Evolutionary conservation across 2,329 filamentous ascomycete genomes (phyloP).

Genomic region (Purpureocillium lavendulum): DNA sequence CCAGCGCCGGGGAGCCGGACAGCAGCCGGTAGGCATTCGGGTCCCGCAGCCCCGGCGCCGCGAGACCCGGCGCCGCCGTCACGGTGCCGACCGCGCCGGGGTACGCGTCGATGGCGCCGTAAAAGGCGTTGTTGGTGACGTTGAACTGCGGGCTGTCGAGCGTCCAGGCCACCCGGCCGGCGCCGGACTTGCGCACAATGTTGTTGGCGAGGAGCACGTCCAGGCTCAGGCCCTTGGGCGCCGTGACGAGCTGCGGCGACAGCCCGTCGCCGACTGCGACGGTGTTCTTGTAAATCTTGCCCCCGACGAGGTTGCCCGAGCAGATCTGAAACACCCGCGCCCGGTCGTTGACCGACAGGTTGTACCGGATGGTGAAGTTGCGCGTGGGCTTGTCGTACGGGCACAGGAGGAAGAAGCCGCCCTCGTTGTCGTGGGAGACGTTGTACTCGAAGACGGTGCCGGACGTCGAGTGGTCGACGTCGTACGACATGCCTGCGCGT

Average conservation of each 20-base stretch:
- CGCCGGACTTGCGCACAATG: not conserved
- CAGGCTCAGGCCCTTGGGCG: not conserved
- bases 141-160: not conserved
- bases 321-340: conserved; percentile 1
- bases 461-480: conserved; percentile 2
- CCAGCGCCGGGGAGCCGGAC: not conserved
- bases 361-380: conserved; percentile 3
- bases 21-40: not conserved
- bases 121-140: not conserved
- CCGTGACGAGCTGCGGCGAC: not conserved
- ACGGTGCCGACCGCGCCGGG: not conserved
- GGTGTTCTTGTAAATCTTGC: conserved; percentile 3
- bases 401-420: conserved; percentile 2
- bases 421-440: conserved; percentile 4
- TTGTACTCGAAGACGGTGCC: conserved; percentile 3
- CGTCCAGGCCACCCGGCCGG: not conserved
- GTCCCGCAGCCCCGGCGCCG: not conserved
- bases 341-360: conserved; percentile 2
- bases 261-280: not conserved
- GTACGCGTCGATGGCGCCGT: not conserved
- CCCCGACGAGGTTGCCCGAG: not conserved
- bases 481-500: conserved; percentile 1
- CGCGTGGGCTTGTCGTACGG: conserved; percentile 1
- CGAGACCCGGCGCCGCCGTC: not conserved
- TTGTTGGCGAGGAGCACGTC: conserved; percentile 1